Evolutionary conservation across 2,329 filamentous ascomycete genomes (phyloP).

Genomic region (Venturia aucupariae): DNA sequence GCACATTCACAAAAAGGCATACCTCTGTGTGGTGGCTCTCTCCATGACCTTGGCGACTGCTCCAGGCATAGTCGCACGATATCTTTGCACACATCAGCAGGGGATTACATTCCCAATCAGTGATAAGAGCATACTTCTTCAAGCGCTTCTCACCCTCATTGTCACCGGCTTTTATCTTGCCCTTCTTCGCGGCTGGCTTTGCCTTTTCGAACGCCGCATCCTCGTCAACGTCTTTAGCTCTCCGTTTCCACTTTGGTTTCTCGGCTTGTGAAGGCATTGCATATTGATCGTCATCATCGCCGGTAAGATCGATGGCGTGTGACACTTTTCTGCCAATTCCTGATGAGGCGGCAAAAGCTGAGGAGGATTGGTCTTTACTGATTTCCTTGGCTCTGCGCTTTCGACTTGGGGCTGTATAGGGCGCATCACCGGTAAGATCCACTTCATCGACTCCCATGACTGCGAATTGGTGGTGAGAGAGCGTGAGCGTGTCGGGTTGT

Average conservation of each 20-base stretch:
- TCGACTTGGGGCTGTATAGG: not conserved
- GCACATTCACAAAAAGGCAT: not conserved
- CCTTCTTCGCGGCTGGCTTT: not conserved
- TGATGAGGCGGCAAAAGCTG: not conserved
- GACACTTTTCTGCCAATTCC: not conserved
- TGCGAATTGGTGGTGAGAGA: not conserved
- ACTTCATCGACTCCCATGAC: constrained; percentile 4
- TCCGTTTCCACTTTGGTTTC: not conserved
- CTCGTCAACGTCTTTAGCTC: not conserved
- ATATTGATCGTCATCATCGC: constrained; percentile 6
- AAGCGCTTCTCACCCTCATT: constrained; percentile 25
- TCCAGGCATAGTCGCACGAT: constrained; percentile 33
- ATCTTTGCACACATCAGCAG: constrained; percentile 17
- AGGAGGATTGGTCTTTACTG: not conserved
- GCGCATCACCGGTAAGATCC: constrained; percentile 3
- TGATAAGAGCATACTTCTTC: constrained; percentile 16
- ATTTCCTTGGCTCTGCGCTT: not conserved
- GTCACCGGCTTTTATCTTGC: constrained; percentile 2
- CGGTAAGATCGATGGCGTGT: constrained; percentile 2
- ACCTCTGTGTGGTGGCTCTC: constrained; percentile 41
- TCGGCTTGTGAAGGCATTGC: not conserved
- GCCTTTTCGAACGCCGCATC: not conserved
- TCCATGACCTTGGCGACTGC: constrained; percentile 38
- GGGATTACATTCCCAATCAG: not conserved
- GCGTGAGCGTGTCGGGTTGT: not conserved